Evolutionary conservation across 768 basidiomycete genomes (phyloP).

Genomic region (Ramaria rubella): DNA sequence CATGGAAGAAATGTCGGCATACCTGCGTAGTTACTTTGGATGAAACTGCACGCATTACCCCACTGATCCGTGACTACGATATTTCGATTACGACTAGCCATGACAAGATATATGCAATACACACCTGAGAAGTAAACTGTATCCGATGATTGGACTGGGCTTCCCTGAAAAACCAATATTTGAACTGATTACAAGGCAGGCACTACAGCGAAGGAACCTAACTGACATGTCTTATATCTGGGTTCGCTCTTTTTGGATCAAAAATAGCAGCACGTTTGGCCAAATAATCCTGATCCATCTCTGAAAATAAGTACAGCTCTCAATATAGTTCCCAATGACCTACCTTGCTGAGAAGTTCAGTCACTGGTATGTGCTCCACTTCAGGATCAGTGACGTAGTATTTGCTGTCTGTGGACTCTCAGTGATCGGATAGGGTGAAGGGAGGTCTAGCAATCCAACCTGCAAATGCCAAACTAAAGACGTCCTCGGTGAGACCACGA

Average conservation of each 20-base stretch:
- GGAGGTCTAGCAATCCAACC: slow-evolving; percentile 37
- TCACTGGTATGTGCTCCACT: slow-evolving; percentile 66
- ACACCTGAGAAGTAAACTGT: slow-evolving; percentile 90
- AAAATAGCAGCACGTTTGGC: slow-evolving; percentile 73
- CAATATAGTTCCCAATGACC: slow-evolving; percentile 5
- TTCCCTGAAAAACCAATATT: slow-evolving; percentile 44
- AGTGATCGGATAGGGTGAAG: not conserved
- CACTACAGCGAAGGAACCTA: not conserved
- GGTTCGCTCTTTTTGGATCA: slow-evolving; percentile 58
- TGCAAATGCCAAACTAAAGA: slow-evolving; percentile 57
- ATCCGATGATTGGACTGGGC: slow-evolving; percentile 79
- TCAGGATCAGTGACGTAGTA: slow-evolving; percentile 94
- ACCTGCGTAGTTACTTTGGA: slow-evolving; percentile 86
- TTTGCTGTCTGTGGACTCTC: slow-evolving; percentile 56
- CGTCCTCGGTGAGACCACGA: too few species aligned
- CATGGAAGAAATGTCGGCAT: slow-evolving; percentile 14
- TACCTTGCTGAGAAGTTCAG: slow-evolving; percentile 81
- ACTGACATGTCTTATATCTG: slow-evolving; percentile 59
- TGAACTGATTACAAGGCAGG: not conserved
- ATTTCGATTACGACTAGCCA: not conserved
- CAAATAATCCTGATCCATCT: slow-evolving; percentile 67
- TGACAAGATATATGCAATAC: slow-evolving; percentile 4
- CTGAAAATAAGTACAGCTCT: not conserved
- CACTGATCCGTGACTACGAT: slow-evolving; percentile 70
- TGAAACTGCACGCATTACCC: slow-evolving; percentile 87